Conservation (phyloP, 768 basidiomycete species). For the Cystofilobasidium ferigula region DNA sequence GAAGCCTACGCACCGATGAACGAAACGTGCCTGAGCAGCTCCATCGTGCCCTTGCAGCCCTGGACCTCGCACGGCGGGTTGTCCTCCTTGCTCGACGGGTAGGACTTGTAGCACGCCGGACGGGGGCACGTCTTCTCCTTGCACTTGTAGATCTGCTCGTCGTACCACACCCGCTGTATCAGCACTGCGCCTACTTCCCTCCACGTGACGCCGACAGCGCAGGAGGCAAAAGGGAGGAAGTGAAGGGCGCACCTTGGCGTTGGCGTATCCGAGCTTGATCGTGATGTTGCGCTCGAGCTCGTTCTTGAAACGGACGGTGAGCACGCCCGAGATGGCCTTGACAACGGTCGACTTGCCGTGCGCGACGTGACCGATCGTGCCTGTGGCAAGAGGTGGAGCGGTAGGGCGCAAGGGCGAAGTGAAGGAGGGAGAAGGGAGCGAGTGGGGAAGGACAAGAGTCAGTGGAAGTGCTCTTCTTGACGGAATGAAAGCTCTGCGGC, state of each 20-base stretch:
- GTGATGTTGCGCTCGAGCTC: slow-evolving; percentile 98
- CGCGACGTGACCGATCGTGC: slow-evolving; percentile 98
- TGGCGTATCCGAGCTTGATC: slow-evolving; percentile 98
- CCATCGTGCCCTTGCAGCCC: slow-evolving; percentile 81
- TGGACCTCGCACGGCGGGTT: slow-evolving; percentile 85
- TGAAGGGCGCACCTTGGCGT: slow-evolving; percentile 69
- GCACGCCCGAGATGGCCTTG: slow-evolving; percentile 95
- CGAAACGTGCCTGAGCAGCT: slow-evolving; percentile 63
- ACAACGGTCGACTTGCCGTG: slow-evolving; percentile 95
- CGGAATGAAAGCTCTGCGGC: too few relatives aligned
- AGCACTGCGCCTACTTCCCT: not conserved
- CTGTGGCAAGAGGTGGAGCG: slow-evolving; percentile 39
- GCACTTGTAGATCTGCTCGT: slow-evolving; percentile 97
- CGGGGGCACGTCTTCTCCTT: slow-evolving; percentile 84
- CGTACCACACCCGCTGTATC: too few relatives aligned
- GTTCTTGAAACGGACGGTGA: slow-evolving; percentile 98
- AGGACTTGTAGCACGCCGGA: slow-evolving; percentile 87
- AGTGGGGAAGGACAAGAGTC: not conserved
- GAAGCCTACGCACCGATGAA: slow-evolving; percentile 50
- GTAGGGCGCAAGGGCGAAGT: slow-evolving; percentile 1
- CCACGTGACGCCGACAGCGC: not conserved
- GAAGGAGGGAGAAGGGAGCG: slow-evolving; percentile 4
- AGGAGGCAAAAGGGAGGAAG: not conserved
- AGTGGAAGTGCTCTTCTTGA: not conserved
- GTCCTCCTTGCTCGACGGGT: slow-evolving; percentile 87